Evolutionary conservation across 148 eudicot species (phyloP).

Genomic region (Chenopodium quinoa): DNA sequence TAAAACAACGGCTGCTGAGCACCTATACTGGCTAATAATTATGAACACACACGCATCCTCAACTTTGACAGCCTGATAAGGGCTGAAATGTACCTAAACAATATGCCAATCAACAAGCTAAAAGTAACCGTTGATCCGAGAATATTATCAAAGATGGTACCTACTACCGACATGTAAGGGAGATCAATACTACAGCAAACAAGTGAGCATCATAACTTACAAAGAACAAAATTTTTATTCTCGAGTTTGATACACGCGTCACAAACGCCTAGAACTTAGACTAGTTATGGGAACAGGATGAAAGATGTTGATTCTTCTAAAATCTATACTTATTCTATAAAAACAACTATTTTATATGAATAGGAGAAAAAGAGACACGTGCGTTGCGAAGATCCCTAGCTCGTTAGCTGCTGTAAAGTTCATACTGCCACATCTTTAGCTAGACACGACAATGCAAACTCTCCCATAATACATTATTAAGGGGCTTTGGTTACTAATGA

Average conservation of each 20-base stretch:
- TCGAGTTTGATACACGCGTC: neutral
- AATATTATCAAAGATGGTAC: neutral
- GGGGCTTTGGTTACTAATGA: neutral
- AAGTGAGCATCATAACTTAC: conserved; percentile 2
- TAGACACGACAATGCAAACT: conserved; percentile 11
- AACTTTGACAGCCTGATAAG: neutral
- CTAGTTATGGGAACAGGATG: neutral
- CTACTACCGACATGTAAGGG: neutral
- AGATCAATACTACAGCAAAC: neutral
- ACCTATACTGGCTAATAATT: neutral
- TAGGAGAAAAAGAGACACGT: neutral
- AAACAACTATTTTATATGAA: conserved; percentile 20
- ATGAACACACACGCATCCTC: neutral
- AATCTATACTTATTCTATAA: conserved; percentile 15
- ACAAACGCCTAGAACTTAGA: neutral
- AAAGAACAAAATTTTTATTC: conserved; percentile 7
- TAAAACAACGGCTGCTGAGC: neutral
- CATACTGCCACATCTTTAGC: neutral
- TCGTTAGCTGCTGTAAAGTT: conserved; percentile 8
- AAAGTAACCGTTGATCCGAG: neutral
- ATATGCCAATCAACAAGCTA: neutral
- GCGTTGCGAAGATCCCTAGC: neutral
- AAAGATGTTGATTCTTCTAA: neutral
- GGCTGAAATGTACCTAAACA: neutral
- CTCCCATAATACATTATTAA: neutral